Evolutionary conservation across 2,329 filamentous ascomycete genomes (phyloP), one percentile per base, ranked within the genome.

Genomic region (Penicillium sp.): DNA sequence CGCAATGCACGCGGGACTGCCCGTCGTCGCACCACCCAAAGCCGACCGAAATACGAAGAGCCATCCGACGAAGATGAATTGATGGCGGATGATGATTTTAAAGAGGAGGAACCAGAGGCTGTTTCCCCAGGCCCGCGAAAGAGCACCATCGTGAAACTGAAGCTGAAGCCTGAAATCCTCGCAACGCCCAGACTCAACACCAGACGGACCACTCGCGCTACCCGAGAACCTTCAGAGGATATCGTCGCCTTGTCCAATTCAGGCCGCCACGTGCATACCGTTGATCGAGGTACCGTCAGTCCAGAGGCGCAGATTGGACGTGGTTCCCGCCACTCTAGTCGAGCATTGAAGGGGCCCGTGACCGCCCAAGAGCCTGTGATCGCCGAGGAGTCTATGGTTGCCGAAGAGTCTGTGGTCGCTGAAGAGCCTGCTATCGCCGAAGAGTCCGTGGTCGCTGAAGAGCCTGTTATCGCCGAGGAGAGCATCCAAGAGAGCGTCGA

Each of bases 211-310:
- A 81, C 78, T 59, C 79, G 81, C 37, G 72, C 80, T 14, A 80
- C 76, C 20, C 78, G 80, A 51, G 78, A 80, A 52, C 69, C 76
- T 3, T 74, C 77, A 22, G 75, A 77, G 28, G 74, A 78, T 27
- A 73, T 83, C 11, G 67, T 81, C 37, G 78, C 76, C 13, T 67
- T 84, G 36, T 78, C 79, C 3, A 76, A 79, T 52, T 82, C 79
- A 6, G 80, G 80, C 14, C 76, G 71, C 48, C 79, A 83, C 61
- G 72, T 74, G 47, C 65, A 78, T 44, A 70, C 79, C 4, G 69
- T 81, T 8, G 72, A 78, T 49, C 69, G 73, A 53, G 77, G 75
- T 22, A 80, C 79, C 2, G 69, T 68, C 32, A 81, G 74, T 46
- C 75, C 78, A 3, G 74, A 79, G 49, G 63, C 65, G 24, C 55